Conservation (phyloP, 495 filamentous ascomycete species). For the Darksidea phi region DNA sequence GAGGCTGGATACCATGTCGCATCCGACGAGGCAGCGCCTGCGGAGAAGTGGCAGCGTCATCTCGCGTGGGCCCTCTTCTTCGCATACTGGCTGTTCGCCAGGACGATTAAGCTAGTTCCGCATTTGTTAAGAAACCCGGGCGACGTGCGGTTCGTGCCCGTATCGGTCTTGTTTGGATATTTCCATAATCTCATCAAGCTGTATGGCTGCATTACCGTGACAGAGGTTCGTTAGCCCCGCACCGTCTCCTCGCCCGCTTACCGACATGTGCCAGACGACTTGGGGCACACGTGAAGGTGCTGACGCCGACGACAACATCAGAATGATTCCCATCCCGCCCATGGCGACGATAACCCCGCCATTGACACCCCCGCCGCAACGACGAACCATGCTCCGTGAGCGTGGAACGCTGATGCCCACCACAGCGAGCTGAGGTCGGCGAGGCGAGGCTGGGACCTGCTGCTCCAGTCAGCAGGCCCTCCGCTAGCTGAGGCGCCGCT, state of each 20-base stretch:
- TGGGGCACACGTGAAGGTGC: slow-evolving; percentile 69
- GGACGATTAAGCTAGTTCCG: slow-evolving; percentile 60
- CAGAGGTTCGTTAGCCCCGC: slow-evolving; percentile 40
- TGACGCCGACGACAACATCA: slow-evolving; percentile 53
- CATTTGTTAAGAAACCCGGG: slow-evolving; percentile 58
- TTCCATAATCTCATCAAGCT: slow-evolving; percentile 62
- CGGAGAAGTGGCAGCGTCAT: slow-evolving; percentile 4
- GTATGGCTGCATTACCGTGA: slow-evolving; percentile 57
- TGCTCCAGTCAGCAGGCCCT: slow-evolving; percentile 13
- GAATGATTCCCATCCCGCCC: slow-evolving; percentile 31
- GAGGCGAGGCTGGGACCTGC: neutral
- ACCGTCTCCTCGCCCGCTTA: neutral
- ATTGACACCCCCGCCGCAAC: slow-evolving; percentile 18
- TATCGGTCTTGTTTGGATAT: slow-evolving; percentile 59
- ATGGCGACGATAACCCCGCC: slow-evolving; percentile 19
- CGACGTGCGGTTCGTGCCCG: slow-evolving; percentile 56
- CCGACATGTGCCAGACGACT: slow-evolving; percentile 52
- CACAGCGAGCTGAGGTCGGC: slow-evolving; percentile 15
- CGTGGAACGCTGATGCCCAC: slow-evolving; percentile 26
- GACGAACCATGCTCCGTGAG: slow-evolving; percentile 29
- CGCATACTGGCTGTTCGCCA: slow-evolving; percentile 49
- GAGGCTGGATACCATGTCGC: slow-evolving; percentile 36
- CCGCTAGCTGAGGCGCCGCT: slow-evolving; percentile 8
- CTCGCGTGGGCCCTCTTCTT: slow-evolving; percentile 31
- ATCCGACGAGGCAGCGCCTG: neutral